These are phyloP conservation scores for Suhomyces maxii DNA, from an alignment of 1,139 yeast species.

Conservation along the genomic window DNA sequence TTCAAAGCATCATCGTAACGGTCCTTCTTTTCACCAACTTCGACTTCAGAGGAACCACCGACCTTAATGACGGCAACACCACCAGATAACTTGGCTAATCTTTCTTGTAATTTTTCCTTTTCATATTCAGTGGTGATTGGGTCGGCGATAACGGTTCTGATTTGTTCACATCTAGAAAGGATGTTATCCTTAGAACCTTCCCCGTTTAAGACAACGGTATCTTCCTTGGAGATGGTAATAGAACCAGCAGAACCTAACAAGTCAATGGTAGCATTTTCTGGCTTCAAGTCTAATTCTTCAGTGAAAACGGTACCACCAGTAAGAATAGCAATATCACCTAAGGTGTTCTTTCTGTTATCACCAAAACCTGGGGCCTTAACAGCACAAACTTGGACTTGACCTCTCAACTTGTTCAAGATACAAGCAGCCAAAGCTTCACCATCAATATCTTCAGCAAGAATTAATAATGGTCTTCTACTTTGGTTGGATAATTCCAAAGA, in stretches of 20 bases:
- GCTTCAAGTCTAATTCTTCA: constrained; percentile 96
- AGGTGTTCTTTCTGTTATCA: constrained; percentile 97
- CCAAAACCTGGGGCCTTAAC: constrained; percentile 99
- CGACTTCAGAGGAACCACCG: constrained; percentile 98
- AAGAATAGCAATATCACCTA: constrained; percentile 95
- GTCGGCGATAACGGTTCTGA: constrained; percentile 75
- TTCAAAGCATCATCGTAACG: constrained; percentile 98
- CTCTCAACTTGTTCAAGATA: constrained; percentile 96
- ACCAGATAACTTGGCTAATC: constrained; percentile 96
- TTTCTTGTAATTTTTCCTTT: constrained; percentile 96
- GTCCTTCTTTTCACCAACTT: constrained; percentile 99
- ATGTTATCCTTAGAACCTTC: constrained; percentile 90
- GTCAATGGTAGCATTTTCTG: constrained; percentile 92
- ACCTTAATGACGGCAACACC: constrained; percentile 99
- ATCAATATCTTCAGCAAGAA: constrained; percentile 95
- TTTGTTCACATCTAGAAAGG: constrained; percentile 93
- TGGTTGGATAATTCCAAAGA: constrained; percentile 94
- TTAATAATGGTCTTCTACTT: constrained; percentile 90
- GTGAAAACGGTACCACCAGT: constrained; percentile 99
- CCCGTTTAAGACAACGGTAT: constrained; percentile 93
- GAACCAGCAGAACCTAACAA: constrained; percentile 93
- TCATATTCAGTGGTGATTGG: constrained; percentile 90
- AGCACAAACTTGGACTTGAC: constrained; percentile 98
- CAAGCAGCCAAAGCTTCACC: constrained; percentile 99
- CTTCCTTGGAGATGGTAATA: constrained; percentile 93